Conservation (phyloP, 2,329 filamentous ascomycete genomes). For the Periconia digitata region DNA sequence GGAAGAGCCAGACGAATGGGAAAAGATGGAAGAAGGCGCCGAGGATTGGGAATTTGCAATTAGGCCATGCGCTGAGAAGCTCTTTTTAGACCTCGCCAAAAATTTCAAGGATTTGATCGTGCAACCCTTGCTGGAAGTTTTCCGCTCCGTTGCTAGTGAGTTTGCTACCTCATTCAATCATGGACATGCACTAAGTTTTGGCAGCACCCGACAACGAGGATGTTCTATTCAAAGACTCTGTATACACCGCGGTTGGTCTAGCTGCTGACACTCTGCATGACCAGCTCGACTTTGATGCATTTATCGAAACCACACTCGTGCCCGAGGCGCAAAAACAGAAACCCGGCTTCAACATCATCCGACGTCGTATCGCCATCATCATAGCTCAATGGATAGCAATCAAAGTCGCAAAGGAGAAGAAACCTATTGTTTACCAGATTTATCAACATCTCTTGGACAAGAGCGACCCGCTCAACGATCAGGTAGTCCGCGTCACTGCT, state of each 20-base stretch:
- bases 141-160: constrained; percentile 72
- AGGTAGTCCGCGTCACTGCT: constrained; percentile 88
- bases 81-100: constrained; percentile 88
- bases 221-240: constrained; percentile 85
- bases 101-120: constrained; percentile 84
- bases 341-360: constrained; percentile 75
- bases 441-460: constrained; percentile 83
- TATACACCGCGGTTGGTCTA: constrained; percentile 90
- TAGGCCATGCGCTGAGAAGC: constrained; percentile 86
- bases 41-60: constrained; percentile 88
- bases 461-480: constrained; percentile 77
- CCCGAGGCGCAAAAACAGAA: constrained; percentile 72
- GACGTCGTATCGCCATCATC: constrained; percentile 84
- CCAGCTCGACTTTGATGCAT: constrained; percentile 78
- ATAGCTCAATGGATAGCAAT: constrained; percentile 88
- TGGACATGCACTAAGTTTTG: constrained; percentile 12
- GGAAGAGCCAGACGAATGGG: constrained; percentile 94
- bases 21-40: constrained; percentile 81
- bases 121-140: constrained; percentile 78
- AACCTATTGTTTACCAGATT: constrained; percentile 80
- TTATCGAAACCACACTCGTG: constrained; percentile 74
- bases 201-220: constrained; percentile 65
- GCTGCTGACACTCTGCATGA: constrained; percentile 75
- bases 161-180: constrained; percentile 7
- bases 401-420: constrained; percentile 67